Base-by-base conservation (phyloP, 2,329 filamentous ascomycete genomes). In the Diplodia corticola region DNA sequence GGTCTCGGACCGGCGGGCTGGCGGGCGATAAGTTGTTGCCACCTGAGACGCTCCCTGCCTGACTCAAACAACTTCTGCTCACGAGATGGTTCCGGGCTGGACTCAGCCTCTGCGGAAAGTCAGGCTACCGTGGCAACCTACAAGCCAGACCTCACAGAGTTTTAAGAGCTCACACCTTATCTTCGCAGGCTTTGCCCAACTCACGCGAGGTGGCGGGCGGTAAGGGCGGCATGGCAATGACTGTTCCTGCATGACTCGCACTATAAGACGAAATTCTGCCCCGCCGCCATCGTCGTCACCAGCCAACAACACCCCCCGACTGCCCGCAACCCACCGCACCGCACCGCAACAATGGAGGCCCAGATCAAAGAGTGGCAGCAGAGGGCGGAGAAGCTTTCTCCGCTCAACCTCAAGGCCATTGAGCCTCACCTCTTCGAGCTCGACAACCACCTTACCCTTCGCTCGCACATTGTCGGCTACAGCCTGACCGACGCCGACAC, bases 381-480 rank as follows among this genome's bases (percentile, higher is more conserved):
- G 46, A 83, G 86, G 67, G 78, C 85, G 40, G 78, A 83, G 54
- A 78, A 80, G 20, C 78, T 88, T 65, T 81, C 83, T 68, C 78
- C 83, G 46, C 80, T 86, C 64, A 92, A 97, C 79, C 95, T 96
- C 81, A 96, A 95, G 81, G 83, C 89, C 67, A 88, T 93, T 70
- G 91, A 95, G 75, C 85, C 87, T 28, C 84, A 88, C 67, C 85
- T 96, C 65, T 83, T 86, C 72, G 88, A 91, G 71, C 88, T 97
- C 69, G 92, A 97, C 78, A 91, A 91, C 77, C 91, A 96, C 81
- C 86, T 98, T 68, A 92, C 89, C 4, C 87, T 97, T 35, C 89
- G 94, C 73, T 92, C 91, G 15, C 95, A 95, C 80, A 85, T 97
- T 70, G 87, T 91, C 61, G 93, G 93, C 68, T 94, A 96, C 82